Evolutionary conservation across 2,329 filamentous ascomycete species (phyloP).

Genomic region (Penicillium frequentans): DNA sequence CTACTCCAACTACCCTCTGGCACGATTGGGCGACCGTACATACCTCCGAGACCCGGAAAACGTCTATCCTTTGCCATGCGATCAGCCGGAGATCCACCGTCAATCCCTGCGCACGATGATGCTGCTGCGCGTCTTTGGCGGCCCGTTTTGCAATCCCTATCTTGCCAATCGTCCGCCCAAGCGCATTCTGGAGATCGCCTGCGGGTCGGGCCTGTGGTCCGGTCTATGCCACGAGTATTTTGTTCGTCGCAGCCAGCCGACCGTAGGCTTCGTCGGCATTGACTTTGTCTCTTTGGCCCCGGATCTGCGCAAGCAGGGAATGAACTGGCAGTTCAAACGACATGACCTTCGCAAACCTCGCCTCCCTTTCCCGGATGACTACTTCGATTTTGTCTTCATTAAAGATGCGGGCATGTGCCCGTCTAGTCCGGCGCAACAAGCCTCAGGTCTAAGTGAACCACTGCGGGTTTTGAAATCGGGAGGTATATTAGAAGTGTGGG

Average conservation of each 20-base stretch:
- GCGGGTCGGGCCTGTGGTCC: slow-evolving; percentile 87
- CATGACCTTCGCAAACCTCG: slow-evolving; percentile 77
- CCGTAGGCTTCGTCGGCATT: slow-evolving; percentile 77
- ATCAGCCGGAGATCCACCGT: slow-evolving; percentile 81
- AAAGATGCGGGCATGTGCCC: slow-evolving; percentile 78
- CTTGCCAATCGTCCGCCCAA: slow-evolving; percentile 67
- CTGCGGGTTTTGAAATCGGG: slow-evolving; percentile 74
- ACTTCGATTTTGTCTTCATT: slow-evolving; percentile 86
- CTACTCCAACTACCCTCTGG: slow-evolving; percentile 57
- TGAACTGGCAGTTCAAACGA: slow-evolving; percentile 86
- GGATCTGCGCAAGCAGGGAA: slow-evolving; percentile 66
- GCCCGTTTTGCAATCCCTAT: slow-evolving; percentile 71
- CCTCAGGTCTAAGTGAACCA: slow-evolving; percentile 67
- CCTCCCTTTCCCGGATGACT: slow-evolving; percentile 73
- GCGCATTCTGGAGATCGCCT: slow-evolving; percentile 81
- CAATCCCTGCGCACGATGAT: slow-evolving; percentile 83
- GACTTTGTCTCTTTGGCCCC: slow-evolving; percentile 75
- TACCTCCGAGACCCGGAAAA: slow-evolving; percentile 74
- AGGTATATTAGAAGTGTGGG: slow-evolving; percentile 84
- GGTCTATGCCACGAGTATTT: slow-evolving; percentile 83
- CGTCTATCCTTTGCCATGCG: slow-evolving; percentile 82
- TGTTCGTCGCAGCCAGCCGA: slow-evolving; percentile 63
- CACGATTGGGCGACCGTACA: slow-evolving; percentile 74
- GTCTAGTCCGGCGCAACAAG: slow-evolving; percentile 55
- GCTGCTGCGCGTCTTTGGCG: slow-evolving; percentile 76